These are phyloP conservation scores for Neonectria coccinea DNA, from an alignment of 2,329 filamentous ascomycete species.

Conservation along the genomic window DNA sequence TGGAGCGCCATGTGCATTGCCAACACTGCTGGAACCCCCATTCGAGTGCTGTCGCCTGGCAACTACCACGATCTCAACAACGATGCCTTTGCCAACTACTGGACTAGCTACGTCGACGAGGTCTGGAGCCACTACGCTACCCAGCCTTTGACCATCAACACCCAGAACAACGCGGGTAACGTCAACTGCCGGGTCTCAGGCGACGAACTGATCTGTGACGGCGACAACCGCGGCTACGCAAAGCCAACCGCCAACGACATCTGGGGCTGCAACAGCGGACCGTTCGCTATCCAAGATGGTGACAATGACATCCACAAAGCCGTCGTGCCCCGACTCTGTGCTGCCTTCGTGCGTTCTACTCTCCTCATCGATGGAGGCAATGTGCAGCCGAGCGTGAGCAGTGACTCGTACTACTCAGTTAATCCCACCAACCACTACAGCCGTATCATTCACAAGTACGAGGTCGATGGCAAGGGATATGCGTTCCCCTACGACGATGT, in stretches of 20 bases:
- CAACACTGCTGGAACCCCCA: slow-evolving; percentile 48
- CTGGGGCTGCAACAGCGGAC: slow-evolving; percentile 63
- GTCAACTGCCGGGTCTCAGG: slow-evolving; percentile 55
- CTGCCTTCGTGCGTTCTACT: slow-evolving; percentile 62
- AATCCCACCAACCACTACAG: slow-evolving; percentile 67
- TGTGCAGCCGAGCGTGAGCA: slow-evolving; percentile 55
- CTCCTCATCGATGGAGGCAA: slow-evolving; percentile 60
- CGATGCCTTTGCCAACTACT: slow-evolving; percentile 56
- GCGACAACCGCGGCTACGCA: slow-evolving; percentile 56
- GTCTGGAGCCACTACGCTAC: slow-evolving; percentile 59
- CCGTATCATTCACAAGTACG: slow-evolving; percentile 69
- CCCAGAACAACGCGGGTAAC: slow-evolving; percentile 54
- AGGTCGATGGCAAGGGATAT: slow-evolving; percentile 71
- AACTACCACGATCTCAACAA: slow-evolving; percentile 53
- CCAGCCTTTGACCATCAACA: slow-evolving; percentile 56
- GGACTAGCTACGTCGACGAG: slow-evolving; percentile 57
- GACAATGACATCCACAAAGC: slow-evolving; percentile 57
- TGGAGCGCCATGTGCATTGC: slow-evolving; percentile 61
- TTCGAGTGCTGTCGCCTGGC: slow-evolving; percentile 60
- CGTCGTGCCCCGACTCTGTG: slow-evolving; percentile 61
- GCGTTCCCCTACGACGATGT: slow-evolving; percentile 78
- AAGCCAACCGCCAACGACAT: slow-evolving; percentile 60
- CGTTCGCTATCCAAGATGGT: slow-evolving; percentile 53
- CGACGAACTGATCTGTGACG: slow-evolving; percentile 53
- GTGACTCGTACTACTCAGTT: slow-evolving; percentile 58